Evolutionary conservation across 352 stramenopile genomes (phyloP).

Genomic region (Pythium periplocum): DNA sequence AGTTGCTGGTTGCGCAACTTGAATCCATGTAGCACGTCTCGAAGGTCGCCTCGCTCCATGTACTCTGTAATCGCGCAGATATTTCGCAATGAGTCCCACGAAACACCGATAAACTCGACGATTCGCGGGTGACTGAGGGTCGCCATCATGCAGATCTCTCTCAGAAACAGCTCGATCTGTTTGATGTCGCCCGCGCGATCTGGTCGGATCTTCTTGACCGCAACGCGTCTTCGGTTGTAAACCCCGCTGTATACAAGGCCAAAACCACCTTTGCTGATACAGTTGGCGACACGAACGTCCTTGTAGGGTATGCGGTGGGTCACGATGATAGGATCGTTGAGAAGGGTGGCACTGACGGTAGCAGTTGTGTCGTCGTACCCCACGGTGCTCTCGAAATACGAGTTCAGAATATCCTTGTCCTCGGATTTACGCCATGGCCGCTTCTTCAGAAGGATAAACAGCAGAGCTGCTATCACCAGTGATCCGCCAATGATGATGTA

Average conservation of each 20-base stretch:
- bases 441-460: conserved; percentile 34
- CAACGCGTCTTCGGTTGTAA: conserved; percentile 51
- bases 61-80: conserved; percentile 60
- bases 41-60: conserved; percentile 67
- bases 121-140: conserved; percentile 53
- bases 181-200: conserved; percentile 45
- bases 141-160: conserved; percentile 58
- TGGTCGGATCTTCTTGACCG: conserved; percentile 61
- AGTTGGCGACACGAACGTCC: conserved; percentile 49
- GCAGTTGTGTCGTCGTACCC: conserved; percentile 55
- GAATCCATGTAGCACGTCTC: conserved; percentile 46
- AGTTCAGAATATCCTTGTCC: conserved; percentile 31
- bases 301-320: conserved; percentile 58
- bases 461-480: conserved; percentile 36
- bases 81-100: conserved; percentile 55
- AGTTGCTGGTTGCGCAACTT: conserved; percentile 34
- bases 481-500: conserved; percentile 38
- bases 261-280: conserved; percentile 59
- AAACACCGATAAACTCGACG: conserved; percentile 62
- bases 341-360: conserved; percentile 41
- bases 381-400: conserved; percentile 45
- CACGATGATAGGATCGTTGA: conserved; percentile 61
- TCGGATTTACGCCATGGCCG: background rate
- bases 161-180: conserved; percentile 55
- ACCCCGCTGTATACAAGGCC: conserved; percentile 57